A percentile compares a stretch with the other conserved stretches of the same genome.
Conservation (phyloP, 108 stramenopile species). For the Nannochloropsis oceanica region DNA sequence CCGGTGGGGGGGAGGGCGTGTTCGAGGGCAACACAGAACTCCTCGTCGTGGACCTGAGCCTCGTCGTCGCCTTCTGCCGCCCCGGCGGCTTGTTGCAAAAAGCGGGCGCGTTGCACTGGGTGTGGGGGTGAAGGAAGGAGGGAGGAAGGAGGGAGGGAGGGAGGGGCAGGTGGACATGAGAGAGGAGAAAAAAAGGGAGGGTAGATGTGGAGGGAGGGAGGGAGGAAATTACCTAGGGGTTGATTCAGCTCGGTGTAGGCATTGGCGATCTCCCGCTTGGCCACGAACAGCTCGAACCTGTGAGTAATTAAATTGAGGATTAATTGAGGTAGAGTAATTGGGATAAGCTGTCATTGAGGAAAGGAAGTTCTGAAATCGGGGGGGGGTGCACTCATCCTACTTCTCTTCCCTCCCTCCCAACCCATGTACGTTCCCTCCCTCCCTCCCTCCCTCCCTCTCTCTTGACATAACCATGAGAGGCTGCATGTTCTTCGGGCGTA, state of each 20-base stretch:
- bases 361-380: too few species aligned
- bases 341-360: too few species aligned
- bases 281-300: constrained; percentile 89
- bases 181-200: neutral
- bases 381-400: too few species aligned
- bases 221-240: constrained; percentile 37
- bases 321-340: too few species aligned
- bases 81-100: constrained; percentile 82
- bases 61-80: constrained; percentile 94
- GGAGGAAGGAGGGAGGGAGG: neutral
- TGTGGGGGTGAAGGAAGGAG: neutral
- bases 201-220: neutral
- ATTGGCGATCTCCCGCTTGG: constrained; percentile 75
- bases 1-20: constrained; percentile 96
- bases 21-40: constrained; percentile 77
- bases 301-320: neutral
- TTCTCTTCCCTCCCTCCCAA: too few species aligned
- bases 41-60: constrained; percentile 91
- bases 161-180: neutral
- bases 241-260: constrained; percentile 99
- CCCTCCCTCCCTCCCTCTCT: neutral
- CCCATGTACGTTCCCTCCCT: neutral
- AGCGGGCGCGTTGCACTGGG: constrained; percentile 70
- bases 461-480: too few species aligned
- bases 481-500: neutral